Evolutionary conservation across 495 filamentous ascomycete species (phyloP), one percentile per base, ranked within the genome.

Genomic region (Aspergillus conjunctus): DNA sequence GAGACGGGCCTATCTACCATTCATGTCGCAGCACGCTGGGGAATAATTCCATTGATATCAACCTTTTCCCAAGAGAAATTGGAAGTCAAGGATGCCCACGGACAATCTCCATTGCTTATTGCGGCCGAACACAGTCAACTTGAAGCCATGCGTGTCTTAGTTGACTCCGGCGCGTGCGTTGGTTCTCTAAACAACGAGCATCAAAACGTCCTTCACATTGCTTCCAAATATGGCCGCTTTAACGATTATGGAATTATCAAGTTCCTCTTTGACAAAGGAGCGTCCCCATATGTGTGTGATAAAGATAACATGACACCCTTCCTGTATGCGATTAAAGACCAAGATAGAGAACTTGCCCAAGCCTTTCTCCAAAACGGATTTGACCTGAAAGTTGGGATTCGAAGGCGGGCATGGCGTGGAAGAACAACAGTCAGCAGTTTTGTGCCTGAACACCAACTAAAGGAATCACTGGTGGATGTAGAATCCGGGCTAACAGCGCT

Each of bases 11-110:
- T 46, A 8, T 46, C 43, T 7, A 8, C 18, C 17, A 17, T 63
- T 17, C 60, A 63, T 54, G 48, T 59, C 21, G 60, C 55, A 39
- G 60, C 55, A 45, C 55, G 14, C 5, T 63, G 55, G 54, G 60
- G 55, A 12, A 63, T 63, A 11, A 15, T 21, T 12, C 51, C 9
- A 41, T 7, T 54, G 20, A 21, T 54, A 11, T 21, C 32, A 12
- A 14, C 14, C 17, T 18, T 50, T 11, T 50, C 46, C 12, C 46
- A 10, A 50, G 46, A 50, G 12, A 50, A 50, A 50, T 11, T 20
- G 46, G 46, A 50, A 18, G 46, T 14, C 2, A 50, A 50, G 46
- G 46, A 30, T 20, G 11, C 20, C 20, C 31, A 20, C 49, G 49
- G 49, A 46, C 18, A 18, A 17, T 30, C 54, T 21, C 39, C 54